Conservation (phyloP, 129 eudicot species). For the Flaveria ramosissima region DNA sequence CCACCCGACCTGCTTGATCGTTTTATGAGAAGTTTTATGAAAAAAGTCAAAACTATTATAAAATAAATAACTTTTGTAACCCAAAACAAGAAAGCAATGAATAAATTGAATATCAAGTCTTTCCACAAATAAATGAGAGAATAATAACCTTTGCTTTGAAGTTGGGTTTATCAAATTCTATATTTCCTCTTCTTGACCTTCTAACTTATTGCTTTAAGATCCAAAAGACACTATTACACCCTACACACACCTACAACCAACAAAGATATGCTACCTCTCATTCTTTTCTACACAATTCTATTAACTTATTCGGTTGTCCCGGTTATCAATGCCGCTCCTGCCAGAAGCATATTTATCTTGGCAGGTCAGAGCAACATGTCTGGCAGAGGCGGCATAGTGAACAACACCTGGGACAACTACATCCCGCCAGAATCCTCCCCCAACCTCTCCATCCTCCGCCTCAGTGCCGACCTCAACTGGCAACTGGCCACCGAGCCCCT, state of each 20-base stretch:
- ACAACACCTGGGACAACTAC: conserved; percentile 52
- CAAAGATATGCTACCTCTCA: conserved; percentile 23
- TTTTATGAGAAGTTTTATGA: no score
- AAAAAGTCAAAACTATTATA: no score
- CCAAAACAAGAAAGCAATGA: no score
- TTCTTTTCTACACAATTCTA: conserved; percentile 12
- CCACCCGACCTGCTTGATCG: no score
- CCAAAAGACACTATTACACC: conserved; percentile 11
- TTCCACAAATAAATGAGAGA: neutral
- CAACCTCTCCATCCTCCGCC: conserved; percentile 50
- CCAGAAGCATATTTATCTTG: conserved; percentile 45
- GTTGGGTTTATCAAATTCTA: conserved; percentile 33
- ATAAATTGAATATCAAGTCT: neutral
- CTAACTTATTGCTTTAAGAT: conserved; percentile 9
- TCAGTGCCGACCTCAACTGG: conserved; percentile 47
- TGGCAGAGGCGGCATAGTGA: conserved; percentile 62
- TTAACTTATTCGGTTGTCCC: neutral
- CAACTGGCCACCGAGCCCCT: conserved; percentile 58
- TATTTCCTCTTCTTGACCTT: conserved; percentile 6
- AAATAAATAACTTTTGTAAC: neutral
- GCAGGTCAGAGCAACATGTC: conserved; percentile 81
- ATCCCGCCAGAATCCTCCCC: conserved; percentile 48
- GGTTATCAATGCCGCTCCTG: neutral
- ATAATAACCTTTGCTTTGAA: conserved; percentile 40
- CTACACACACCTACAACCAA: conserved; percentile 5